Evolutionary conservation across 345 rosid genomes (phyloP), one percentile per base, ranked within the genome.

Genomic region (Citrus cavaleriei): DNA sequence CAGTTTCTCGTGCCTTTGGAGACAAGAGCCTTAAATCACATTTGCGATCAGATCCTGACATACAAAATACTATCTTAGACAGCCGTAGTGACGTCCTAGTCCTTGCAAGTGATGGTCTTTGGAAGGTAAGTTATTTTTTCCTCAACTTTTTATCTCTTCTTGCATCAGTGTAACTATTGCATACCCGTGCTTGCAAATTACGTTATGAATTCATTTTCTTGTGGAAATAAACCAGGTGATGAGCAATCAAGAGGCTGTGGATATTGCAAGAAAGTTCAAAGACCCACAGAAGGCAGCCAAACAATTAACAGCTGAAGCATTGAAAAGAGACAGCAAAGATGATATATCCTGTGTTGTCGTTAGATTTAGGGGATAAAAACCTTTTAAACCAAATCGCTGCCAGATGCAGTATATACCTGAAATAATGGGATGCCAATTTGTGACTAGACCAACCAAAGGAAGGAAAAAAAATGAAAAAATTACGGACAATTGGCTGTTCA

Each of bases 261-360:
- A 92, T 72, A 84, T 92, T 10, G 97, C 90, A 8, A 92, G 87
- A 82, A 88, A 82, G 83, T 73, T 85, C 62, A 91, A 83, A 84
- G 92, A 92, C 82, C 97, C 97, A 27, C 57, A 81, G 84, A 91
- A 89, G 84, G 97, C 97, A 71, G 93, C 97, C 1, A 92, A 91
- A 86, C 92, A 89, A 79, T 73, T 91, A 77, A 91, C 89, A 4
- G 66, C 88, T 0, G 94, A 92, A 84, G 94, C 94, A 18, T 40
- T 92, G 46, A 84, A 83, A 82, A 84, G 89, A 85, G 94, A 87
- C 1, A 91, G 93, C 54, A 91, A 86, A 87, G 97, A 92, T 63
- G 97, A 92, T 58, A 92, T 92, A 46, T 92, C 97, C 67, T 92
- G 97, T 37, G 88, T 92, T 1, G 94, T 92, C 10, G 84, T 92